Percentiles rank a stretch among this genome's conserved stretches.
Evolutionary conservation across 305 asterid genomes (phyloP).

Genomic region (Rubia peregrina): DNA sequence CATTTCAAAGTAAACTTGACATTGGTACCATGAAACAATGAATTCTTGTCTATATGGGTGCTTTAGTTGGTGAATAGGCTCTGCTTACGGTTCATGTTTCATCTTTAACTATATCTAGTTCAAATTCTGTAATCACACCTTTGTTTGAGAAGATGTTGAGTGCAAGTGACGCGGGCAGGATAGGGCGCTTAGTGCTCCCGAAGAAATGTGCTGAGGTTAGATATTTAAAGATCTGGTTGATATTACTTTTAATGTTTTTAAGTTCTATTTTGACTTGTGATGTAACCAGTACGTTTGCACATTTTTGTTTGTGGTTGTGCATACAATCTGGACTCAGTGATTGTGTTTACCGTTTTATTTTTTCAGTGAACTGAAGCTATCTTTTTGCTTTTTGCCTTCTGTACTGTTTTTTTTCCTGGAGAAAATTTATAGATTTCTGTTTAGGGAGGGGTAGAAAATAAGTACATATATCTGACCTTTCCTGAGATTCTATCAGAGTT

Average conservation of each 20-base stretch:
- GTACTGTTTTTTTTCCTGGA: neutral
- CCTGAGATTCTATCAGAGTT: neutral
- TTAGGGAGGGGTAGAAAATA: neutral
- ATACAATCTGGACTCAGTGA: neutral
- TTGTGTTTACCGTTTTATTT: neutral
- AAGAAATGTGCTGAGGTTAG: constrained; percentile 98
- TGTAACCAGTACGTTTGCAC: neutral
- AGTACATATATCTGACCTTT: neutral
- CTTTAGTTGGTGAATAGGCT: neutral
- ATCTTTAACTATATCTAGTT: constrained; percentile 60
- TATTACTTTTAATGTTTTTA: constrained; percentile 13
- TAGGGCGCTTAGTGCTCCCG: constrained; percentile 94
- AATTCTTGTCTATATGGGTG: neutral
- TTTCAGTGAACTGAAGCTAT: neutral
- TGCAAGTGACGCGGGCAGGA: constrained; percentile 94
- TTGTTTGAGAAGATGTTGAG: constrained; percentile 91
- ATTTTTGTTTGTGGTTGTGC: neutral
- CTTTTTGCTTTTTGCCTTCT: neutral
- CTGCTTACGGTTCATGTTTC: neutral
- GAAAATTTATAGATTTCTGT: neutral
- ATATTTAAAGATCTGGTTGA: constrained; percentile 15
- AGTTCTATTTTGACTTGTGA: constrained; percentile 3
- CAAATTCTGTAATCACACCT: constrained; percentile 70
- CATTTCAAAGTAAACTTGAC: neutral
- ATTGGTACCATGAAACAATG: neutral